Conservation (phyloP, 495 filamentous ascomycete species). For the Usnea hakonensis region DNA sequence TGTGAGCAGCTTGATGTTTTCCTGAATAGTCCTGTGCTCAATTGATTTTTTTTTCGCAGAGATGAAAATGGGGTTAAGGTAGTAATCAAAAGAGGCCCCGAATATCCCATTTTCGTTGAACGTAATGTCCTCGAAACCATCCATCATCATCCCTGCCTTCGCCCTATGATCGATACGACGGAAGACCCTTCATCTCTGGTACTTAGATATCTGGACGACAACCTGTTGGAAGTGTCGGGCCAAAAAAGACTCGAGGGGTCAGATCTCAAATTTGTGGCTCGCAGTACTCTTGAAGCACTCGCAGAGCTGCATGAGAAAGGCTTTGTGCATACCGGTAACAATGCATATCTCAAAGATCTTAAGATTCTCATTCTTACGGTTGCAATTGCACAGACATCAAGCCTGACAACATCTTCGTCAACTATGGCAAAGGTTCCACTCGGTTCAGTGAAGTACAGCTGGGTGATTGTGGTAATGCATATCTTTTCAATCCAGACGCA, state of each 20-base stretch:
- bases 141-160: background rate
- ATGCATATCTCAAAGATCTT: background rate
- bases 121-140: constrained; percentile 2
- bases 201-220: constrained; percentile 36
- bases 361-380: background rate
- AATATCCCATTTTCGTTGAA: constrained; percentile 1
- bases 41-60: too few relatives aligned
- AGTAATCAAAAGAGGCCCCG: constrained; percentile 1
- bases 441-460: constrained; percentile 11
- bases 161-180: constrained; percentile 9
- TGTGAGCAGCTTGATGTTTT: too few relatives aligned
- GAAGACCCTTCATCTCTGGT: constrained; percentile 37
- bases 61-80: background rate
- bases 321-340: constrained; percentile 9
- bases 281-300: background rate
- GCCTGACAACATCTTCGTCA: background rate
- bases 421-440: background rate
- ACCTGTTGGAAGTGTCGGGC: constrained; percentile 30
- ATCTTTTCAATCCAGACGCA: background rate
- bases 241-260: constrained; percentile 26
- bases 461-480: constrained; percentile 10
- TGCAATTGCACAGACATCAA: constrained; percentile 1
- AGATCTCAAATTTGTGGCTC: background rate
- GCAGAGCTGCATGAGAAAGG: constrained; percentile 5
- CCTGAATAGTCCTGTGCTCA: too few relatives aligned